Evolutionary conservation across 768 basidiomycete genomes (phyloP).

Genomic region (Tylopilus sp.): DNA sequence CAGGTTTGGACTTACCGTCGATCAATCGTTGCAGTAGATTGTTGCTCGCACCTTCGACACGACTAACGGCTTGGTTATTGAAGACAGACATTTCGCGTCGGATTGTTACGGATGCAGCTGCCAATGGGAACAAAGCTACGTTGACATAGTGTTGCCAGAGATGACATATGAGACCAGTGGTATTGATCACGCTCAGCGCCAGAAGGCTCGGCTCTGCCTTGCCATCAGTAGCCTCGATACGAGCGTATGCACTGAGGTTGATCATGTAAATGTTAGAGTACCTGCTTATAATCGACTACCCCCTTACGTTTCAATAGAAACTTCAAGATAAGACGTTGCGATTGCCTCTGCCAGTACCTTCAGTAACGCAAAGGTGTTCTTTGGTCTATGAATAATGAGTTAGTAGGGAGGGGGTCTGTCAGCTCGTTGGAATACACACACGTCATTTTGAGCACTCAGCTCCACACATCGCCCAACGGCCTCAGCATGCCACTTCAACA

Average conservation of each 20-base stretch:
- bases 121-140: slow-evolving; percentile 84
- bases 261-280: slow-evolving; percentile 1
- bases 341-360: slow-evolving; percentile 86
- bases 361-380: slow-evolving; percentile 81
- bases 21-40: slow-evolving; percentile 73
- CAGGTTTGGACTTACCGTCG: slow-evolving; percentile 56
- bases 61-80: slow-evolving; percentile 82
- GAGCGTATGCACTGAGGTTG: slow-evolving; percentile 56
- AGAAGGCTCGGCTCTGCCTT: slow-evolving; percentile 81
- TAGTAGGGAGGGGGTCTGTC: neutral
- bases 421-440: slow-evolving; percentile 50
- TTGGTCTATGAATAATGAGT: slow-evolving; percentile 55
- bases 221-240: slow-evolving; percentile 68
- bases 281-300: neutral
- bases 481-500: slow-evolving; percentile 98
- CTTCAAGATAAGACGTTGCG: slow-evolving; percentile 79
- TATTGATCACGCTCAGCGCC: slow-evolving; percentile 57
- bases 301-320: slow-evolving; percentile 87
- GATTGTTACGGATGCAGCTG: slow-evolving; percentile 78
- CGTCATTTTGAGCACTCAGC: slow-evolving; percentile 74
- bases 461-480: slow-evolving; percentile 94
- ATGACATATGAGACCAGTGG: slow-evolving; percentile 85
- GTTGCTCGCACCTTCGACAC: slow-evolving; percentile 83
- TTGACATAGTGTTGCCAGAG: slow-evolving; percentile 97
- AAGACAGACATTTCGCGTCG: slow-evolving; percentile 91